Evolutionary conservation across 2,329 filamentous ascomycete species (phyloP).

Genomic region (Aspergillus sp.): DNA sequence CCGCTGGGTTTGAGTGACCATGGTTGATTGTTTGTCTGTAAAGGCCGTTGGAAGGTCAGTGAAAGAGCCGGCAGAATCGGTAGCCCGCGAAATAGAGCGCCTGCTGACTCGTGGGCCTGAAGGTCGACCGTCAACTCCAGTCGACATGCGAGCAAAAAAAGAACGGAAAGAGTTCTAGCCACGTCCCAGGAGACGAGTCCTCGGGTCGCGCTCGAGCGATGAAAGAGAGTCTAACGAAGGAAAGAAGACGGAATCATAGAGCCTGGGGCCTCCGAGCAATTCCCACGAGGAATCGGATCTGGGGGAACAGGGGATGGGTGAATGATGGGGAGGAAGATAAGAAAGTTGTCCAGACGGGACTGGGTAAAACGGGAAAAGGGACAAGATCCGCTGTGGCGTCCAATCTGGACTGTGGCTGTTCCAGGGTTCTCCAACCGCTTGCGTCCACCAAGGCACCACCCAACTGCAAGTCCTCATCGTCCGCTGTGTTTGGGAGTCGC

Average conservation of each 20-base stretch:
- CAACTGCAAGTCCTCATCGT: not conserved
- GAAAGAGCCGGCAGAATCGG: slow-evolving; percentile 42
- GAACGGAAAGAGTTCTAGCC: slow-evolving; percentile 18
- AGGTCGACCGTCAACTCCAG: slow-evolving; percentile 51
- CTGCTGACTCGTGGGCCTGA: slow-evolving; percentile 48
- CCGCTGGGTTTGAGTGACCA: slow-evolving; percentile 64
- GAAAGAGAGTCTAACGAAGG: slow-evolving; percentile 26
- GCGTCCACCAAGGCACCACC: not conserved
- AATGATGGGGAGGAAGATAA: slow-evolving; percentile 17
- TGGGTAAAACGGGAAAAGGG: slow-evolving; percentile 12
- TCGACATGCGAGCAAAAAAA: slow-evolving; percentile 53
- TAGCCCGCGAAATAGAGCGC: slow-evolving; percentile 54
- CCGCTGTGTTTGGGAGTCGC: not conserved
- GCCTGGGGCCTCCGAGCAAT: slow-evolving; percentile 26
- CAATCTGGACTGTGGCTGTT: slow-evolving; percentile 13
- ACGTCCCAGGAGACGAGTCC: slow-evolving; percentile 18
- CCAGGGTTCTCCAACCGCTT: slow-evolving; percentile 8
- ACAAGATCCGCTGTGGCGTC: slow-evolving; percentile 18
- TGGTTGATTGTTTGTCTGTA: slow-evolving; percentile 37
- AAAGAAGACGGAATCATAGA: slow-evolving; percentile 28
- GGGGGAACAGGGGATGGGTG: slow-evolving; percentile 14
- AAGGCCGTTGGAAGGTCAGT: slow-evolving; percentile 50
- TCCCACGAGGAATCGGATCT: slow-evolving; percentile 18
- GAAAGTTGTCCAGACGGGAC: slow-evolving; percentile 18
- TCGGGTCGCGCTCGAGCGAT: slow-evolving; percentile 10